Percentiles rank a stretch among this genome's conserved stretches.
Evolutionary conservation across 371 early-diverging fungal species (phyloP).

Genomic region (Lichtheimia ramosa): DNA sequence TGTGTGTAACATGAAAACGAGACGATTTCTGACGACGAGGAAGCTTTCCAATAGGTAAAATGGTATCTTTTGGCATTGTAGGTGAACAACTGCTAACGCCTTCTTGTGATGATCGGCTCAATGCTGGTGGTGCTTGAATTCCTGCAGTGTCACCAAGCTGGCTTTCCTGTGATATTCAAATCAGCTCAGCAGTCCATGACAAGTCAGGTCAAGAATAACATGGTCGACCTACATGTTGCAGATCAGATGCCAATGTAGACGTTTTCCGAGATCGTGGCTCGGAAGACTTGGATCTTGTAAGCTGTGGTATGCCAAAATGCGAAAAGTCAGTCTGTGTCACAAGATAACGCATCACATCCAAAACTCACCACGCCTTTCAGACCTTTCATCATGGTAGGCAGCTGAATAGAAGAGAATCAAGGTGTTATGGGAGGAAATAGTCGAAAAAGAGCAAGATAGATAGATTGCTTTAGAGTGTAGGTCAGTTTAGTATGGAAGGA

Average conservation of each 20-base stretch:
- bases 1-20: constrained; percentile 77
- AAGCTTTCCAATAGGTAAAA: constrained; percentile 70
- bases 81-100: background rate
- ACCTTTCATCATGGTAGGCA: constrained; percentile 38
- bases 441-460: background rate
- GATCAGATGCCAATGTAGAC: background rate
- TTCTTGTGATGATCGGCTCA: background rate
- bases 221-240: background rate
- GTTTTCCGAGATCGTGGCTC: constrained; percentile 9
- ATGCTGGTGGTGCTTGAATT: too few species aligned
- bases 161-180: too few species aligned
- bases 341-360: background rate
- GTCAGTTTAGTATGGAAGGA: background rate
- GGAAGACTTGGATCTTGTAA: constrained; percentile 24
- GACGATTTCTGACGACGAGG: constrained; percentile 86
- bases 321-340: background rate
- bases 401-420: too few species aligned
- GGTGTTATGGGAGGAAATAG: too few species aligned
- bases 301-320: constrained; percentile 11
- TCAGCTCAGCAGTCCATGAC: too few species aligned
- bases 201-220: background rate
- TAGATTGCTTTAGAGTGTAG: background rate
- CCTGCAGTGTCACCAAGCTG: too few species aligned
- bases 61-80: constrained; percentile 66
- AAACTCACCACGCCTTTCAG: constrained; percentile 44